phyloP scores from a whole-genome alignment of 78 protist genomes.

The Cavenderia fasciculata region DNA sequence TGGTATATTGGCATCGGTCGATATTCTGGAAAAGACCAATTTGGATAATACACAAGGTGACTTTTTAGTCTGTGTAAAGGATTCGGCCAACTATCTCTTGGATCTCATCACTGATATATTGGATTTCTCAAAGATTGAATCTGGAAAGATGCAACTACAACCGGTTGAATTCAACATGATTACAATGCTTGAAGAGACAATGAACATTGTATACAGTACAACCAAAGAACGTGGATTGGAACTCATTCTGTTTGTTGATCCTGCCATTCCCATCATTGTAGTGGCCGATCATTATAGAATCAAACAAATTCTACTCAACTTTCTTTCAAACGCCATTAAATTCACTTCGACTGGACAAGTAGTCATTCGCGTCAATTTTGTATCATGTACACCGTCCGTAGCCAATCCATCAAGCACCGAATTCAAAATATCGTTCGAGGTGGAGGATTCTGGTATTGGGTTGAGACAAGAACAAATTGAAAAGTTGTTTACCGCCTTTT shows the following conservation, averaged over 20 bases:
- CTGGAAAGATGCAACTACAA: slow-evolving; percentile 68
- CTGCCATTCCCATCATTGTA: slow-evolving; percentile 40
- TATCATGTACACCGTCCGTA: not conserved
- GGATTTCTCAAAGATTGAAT: slow-evolving; percentile 79
- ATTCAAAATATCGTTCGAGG: slow-evolving; percentile 25
- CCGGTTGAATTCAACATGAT: slow-evolving; percentile 41
- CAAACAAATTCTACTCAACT: slow-evolving; percentile 70
- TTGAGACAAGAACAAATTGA: slow-evolving; percentile 21
- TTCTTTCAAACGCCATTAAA: slow-evolving; percentile 71
- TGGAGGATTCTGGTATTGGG: slow-evolving; percentile 79
- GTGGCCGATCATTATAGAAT: slow-evolving; percentile 73
- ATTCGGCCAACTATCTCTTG: slow-evolving; percentile 23
- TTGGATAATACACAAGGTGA: slow-evolving; percentile 46
- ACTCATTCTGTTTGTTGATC: slow-evolving; percentile 33
- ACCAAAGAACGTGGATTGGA: slow-evolving; percentile 51
- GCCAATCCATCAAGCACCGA: not conserved
- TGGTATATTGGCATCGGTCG: slow-evolving; percentile 66
- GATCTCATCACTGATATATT: slow-evolving; percentile 55
- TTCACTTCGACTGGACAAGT: slow-evolving; percentile 71
- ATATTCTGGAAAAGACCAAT: slow-evolving; percentile 20
- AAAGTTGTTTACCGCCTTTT: slow-evolving; percentile 40
- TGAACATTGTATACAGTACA: slow-evolving; percentile 49
- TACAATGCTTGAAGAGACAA: slow-evolving; percentile 52
- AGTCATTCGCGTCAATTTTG: slow-evolving; percentile 17
- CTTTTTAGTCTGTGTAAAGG: slow-evolving; percentile 15